Percentiles rank a stretch among this genome's conserved stretches.
These are phyloP conservation scores for Aspergillus persii DNA, from an alignment of 2,329 filamentous ascomycete genomes.

Conservation along the genomic window DNA sequence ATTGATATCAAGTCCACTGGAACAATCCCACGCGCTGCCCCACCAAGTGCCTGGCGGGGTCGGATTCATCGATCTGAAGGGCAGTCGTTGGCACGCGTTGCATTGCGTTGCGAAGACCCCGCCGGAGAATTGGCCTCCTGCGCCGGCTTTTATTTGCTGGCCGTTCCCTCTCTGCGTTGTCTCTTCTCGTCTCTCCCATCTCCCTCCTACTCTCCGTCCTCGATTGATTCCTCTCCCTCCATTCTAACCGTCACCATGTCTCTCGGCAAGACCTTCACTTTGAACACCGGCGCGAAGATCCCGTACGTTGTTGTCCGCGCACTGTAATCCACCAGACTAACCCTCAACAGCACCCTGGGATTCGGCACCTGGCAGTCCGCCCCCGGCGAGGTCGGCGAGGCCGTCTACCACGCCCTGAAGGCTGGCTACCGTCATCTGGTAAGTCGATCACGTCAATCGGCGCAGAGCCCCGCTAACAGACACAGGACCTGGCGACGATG, in stretches of 20 bases:
- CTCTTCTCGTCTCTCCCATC: conserved; percentile 7
- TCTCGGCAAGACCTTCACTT: conserved; percentile 40
- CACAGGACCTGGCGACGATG: conserved; percentile 40
- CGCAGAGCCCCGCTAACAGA: conserved; percentile 10
- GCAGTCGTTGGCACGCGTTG: not conserved
- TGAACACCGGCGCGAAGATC: conserved; percentile 39
- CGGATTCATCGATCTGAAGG: not conserved
- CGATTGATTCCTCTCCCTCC: not conserved
- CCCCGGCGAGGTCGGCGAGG: conserved; percentile 40
- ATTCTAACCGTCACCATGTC: conserved; percentile 30
- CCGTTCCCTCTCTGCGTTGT: not conserved
- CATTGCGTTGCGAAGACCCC: conserved; percentile 8
- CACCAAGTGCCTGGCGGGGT: conserved; percentile 10
- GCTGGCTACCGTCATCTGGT: conserved; percentile 42
- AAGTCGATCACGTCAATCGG: conserved; percentile 9
- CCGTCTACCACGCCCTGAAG: conserved; percentile 41
- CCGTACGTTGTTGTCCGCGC: conserved; percentile 32
- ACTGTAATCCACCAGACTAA: not conserved
- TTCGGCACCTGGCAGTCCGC: conserved; percentile 43
- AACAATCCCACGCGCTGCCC: conserved; percentile 1
- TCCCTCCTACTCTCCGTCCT: not conserved
- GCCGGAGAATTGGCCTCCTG: conserved; percentile 10
- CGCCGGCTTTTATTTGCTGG: conserved; percentile 4
- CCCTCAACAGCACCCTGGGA: conserved; percentile 32
- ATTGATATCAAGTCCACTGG: too few relatives aligned